phyloP scores from a whole-genome alignment of 495 filamentous ascomycete genomes.

The Talaromyces stipitatus region DNA sequence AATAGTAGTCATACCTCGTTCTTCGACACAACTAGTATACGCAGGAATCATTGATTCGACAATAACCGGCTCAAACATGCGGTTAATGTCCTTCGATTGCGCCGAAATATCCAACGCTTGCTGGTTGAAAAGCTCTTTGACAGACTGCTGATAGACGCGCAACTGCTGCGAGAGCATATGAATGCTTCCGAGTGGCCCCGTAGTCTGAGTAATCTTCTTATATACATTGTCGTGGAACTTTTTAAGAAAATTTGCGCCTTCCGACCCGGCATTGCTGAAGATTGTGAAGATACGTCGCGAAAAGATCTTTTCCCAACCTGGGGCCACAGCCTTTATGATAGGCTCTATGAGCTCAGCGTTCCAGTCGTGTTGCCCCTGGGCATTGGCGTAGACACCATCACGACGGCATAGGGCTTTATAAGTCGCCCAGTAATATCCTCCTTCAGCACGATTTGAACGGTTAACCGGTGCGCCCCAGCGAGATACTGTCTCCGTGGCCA shows the following conservation, averaged over 20 bases:
- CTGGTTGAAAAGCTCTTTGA: slow-evolving; percentile 12
- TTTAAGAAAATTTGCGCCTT: background rate
- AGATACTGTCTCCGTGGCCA: slow-evolving; percentile 22
- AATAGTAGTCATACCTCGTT: slow-evolving; percentile 2
- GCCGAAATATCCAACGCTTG: slow-evolving; percentile 11
- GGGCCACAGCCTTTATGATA: slow-evolving; percentile 42
- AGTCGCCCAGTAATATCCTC: slow-evolving; percentile 47
- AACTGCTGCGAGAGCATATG: background rate
- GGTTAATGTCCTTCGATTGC: slow-evolving; percentile 7
- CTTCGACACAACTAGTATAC: slow-evolving; percentile 7
- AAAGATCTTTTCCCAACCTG: slow-evolving; percentile 52
- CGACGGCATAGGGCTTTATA: slow-evolving; percentile 57
- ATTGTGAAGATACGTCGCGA: slow-evolving; percentile 32
- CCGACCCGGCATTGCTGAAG: slow-evolving; percentile 16
- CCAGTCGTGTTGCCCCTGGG: slow-evolving; percentile 12
- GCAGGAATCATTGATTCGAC: background rate
- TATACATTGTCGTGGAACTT: background rate
- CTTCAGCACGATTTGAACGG: slow-evolving; percentile 25
- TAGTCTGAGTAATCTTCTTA: background rate
- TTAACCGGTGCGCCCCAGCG: slow-evolving; percentile 40
- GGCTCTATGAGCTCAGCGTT: slow-evolving; percentile 37
- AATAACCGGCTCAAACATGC: slow-evolving; percentile 4
- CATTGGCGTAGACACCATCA: slow-evolving; percentile 31
- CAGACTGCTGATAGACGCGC: background rate
- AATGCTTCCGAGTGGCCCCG: background rate